Evolutionary conservation across 23 red algal species (phyloP).

Genomic region (Gracilaria vermiculophylla): DNA sequence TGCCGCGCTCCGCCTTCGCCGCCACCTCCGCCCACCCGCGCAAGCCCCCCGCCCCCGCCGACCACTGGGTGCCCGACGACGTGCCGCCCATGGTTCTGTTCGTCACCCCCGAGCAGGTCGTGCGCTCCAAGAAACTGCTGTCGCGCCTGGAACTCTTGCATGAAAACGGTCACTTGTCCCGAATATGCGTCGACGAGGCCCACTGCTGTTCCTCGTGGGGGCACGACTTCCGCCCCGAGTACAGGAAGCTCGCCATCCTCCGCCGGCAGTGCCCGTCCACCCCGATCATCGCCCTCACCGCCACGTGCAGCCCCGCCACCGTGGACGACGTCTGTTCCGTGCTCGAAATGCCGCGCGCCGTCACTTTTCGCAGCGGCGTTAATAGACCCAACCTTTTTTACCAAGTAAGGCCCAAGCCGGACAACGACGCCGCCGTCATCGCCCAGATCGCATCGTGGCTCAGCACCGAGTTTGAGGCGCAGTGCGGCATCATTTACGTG

Average conservation of each 20-base stretch:
- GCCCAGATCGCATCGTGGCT: constrained; percentile 42
- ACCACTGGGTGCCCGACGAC: constrained; percentile 25
- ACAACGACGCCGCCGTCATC: constrained; percentile 64
- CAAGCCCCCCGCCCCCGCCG: background rate
- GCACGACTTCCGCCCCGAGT: constrained; percentile 94
- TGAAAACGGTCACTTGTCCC: constrained; percentile 43
- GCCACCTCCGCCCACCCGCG: constrained; percentile 11
- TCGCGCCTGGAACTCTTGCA: constrained; percentile 47
- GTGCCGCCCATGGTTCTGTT: constrained; percentile 67
- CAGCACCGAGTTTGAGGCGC: background rate
- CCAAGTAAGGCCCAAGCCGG: constrained; percentile 63
- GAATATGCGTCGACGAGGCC: constrained; percentile 88
- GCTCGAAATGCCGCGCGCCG: constrained; percentile 61
- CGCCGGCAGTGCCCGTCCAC: constrained; percentile 65
- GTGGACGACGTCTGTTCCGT: constrained; percentile 72
- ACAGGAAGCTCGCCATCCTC: constrained; percentile 72
- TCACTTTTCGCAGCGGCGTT: constrained; percentile 68
- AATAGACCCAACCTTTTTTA: constrained; percentile 90
- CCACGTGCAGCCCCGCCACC: constrained; percentile 69
- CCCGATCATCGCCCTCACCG: constrained; percentile 86
- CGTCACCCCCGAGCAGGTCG: constrained; percentile 88
- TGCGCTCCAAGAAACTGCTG: constrained; percentile 60
- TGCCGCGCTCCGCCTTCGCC: background rate
- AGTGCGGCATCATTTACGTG: constrained; percentile 89
- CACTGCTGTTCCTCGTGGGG: constrained; percentile 91